These are phyloP conservation scores for Linaria vulgaris DNA, from an alignment of 257 asterid genomes.

Conservation along the genomic window DNA sequence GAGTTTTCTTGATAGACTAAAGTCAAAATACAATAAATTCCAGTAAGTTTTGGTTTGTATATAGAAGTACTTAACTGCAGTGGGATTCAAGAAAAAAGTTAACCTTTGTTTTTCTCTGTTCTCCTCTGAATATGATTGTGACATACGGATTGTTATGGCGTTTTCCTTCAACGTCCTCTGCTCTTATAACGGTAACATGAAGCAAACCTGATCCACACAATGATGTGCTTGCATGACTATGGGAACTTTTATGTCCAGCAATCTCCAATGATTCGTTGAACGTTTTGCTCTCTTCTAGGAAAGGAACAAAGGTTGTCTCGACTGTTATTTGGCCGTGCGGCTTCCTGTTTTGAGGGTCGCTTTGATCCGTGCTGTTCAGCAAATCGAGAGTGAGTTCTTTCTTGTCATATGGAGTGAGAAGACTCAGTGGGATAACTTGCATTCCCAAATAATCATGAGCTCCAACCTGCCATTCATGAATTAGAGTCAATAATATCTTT, in stretches of 20 bases:
- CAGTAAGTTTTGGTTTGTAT: background rate
- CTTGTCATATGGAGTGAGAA: slow-evolving; percentile 57
- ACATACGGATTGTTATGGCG: slow-evolving; percentile 60
- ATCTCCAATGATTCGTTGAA: slow-evolving; percentile 26
- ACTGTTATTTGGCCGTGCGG: slow-evolving; percentile 50
- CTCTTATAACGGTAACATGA: slow-evolving; percentile 48
- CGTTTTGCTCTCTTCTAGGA: slow-evolving; percentile 59
- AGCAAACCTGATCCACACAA: slow-evolving; percentile 68
- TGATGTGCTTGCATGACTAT: slow-evolving; percentile 30
- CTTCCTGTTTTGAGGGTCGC: slow-evolving; percentile 57
- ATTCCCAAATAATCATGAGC: slow-evolving; percentile 83
- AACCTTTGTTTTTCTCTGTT: slow-evolving; percentile 67
- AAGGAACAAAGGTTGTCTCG: slow-evolving; percentile 62
- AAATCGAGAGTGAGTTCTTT: slow-evolving; percentile 48
- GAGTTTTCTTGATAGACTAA: slow-evolving; percentile 52
- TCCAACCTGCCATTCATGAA: slow-evolving; percentile 49
- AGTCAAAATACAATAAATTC: background rate
- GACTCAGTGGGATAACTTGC: slow-evolving; percentile 59
- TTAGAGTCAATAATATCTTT: no score
- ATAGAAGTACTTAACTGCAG: background rate
- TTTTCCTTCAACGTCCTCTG: slow-evolving; percentile 71
- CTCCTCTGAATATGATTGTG: slow-evolving; percentile 58
- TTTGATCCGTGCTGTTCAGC: slow-evolving; percentile 51
- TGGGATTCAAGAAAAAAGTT: slow-evolving; percentile 5
- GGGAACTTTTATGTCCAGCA: slow-evolving; percentile 26